Evolutionary conservation across 1,284 basidiomycete species (phyloP), one percentile per base, ranked within the genome.

Genomic region (Cryptococcus hybrid): DNA sequence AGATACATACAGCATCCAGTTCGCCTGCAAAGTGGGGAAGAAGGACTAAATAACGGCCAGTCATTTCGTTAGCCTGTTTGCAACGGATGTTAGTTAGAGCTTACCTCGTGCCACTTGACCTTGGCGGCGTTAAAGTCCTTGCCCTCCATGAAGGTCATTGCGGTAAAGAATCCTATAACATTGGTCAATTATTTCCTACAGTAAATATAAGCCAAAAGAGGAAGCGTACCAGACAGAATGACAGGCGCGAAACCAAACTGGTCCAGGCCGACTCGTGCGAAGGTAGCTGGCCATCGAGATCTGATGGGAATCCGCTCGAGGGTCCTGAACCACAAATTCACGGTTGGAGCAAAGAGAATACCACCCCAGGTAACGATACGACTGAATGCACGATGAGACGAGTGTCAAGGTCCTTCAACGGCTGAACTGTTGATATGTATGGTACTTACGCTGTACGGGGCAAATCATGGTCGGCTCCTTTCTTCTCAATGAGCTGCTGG

Each of bases 401-500:
- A 37, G 36, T 18, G 30, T 55, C 46, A 38, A 18, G 12, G 4
- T n/a, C 3, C 18, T 39, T 36, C 18, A 52, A 42, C 11, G 7
- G 44, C 34, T 11, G 47, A 6, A 39, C 37, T 37, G 47, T 13
- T 18, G 13, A 30, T 8, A 13, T 6, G 38, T 8, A 24, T 45
- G 30, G 34, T 13, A 68, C 76, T 59, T 55, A 79, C 78, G 64
- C 75, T 1, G 79, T 80, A n/a, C 79, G 65, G 40, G 69, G 67
- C 51, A 70, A 67, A 65, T 80, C 79, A 55, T 79, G 78, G 12
- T 77, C 62, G 15, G 55, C 62, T 0, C 78, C 78, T 57, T 76
- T 76, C 65, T 80, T 80, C 67, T 82, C 81, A 47, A 82, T 74
- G 2, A 66, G 63, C 62, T 82, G 81, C 62, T 82, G 81, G n/a